phyloP scores from a whole-genome alignment of 176 grass and related monocot species.

The Raddia guianensis region DNA sequence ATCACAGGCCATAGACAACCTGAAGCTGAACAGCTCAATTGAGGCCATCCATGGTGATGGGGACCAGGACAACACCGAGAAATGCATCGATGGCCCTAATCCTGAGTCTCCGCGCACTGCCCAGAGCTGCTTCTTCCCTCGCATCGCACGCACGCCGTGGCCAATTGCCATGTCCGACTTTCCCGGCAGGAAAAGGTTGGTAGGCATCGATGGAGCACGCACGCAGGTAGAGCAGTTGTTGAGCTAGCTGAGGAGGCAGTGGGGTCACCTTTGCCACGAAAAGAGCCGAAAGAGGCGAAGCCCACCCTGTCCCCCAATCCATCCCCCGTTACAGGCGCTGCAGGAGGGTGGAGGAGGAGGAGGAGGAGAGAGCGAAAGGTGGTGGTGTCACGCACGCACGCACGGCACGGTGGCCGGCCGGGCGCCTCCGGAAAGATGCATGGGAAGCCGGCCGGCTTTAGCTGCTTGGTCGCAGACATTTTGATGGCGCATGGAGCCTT shows the following conservation, averaged over 20 bases:
- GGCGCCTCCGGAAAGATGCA: neutral
- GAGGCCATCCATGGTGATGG: neutral
- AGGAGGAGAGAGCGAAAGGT: neutral
- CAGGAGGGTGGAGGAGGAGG: slow-evolving; percentile 4
- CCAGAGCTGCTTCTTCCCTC: neutral
- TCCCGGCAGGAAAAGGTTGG: neutral
- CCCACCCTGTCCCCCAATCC: slow-evolving; percentile 33
- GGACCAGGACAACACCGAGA: neutral
- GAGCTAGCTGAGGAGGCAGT: too few species aligned
- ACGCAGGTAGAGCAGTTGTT: neutral
- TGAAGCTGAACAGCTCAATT: neutral
- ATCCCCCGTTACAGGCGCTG: neutral
- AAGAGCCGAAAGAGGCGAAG: slow-evolving; percentile 43
- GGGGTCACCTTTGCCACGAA: slow-evolving; percentile 30
- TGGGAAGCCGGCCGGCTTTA: neutral
- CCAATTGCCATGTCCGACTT: neutral
- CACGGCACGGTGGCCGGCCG: neutral
- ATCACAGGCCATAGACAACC: neutral
- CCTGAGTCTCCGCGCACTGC: neutral
- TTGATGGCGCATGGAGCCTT: slow-evolving; percentile 36
- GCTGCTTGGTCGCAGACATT: slow-evolving; percentile 23
- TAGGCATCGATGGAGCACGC: neutral
- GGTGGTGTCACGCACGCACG: neutral
- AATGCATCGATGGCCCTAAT: neutral
- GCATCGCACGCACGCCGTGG: slow-evolving; percentile 21